phyloP scores from a whole-genome alignment of 441 rosid genomes.

The Breynia disticha region DNA sequence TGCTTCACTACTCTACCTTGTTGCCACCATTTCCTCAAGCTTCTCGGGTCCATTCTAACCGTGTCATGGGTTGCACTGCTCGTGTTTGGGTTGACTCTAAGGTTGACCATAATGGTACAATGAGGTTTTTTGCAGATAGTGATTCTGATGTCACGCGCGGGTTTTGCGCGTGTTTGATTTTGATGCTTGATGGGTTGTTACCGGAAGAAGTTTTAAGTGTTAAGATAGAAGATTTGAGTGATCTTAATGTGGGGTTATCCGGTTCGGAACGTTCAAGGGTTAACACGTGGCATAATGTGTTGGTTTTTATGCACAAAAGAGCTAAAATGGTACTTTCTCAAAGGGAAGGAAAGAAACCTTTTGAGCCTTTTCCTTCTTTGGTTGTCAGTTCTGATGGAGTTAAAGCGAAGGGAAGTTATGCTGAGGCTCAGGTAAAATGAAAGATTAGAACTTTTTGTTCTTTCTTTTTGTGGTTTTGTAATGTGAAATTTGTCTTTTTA shows the following conservation, averaged over 20 bases:
- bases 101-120: conserved; percentile 50
- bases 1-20: conserved; percentile 49
- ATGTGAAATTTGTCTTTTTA: neutral
- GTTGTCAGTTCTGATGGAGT: conserved; percentile 46
- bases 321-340: conserved; percentile 54
- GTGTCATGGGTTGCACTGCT: conserved; percentile 94
- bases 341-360: conserved; percentile 47
- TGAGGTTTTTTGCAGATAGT: conserved; percentile 69
- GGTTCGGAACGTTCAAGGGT: conserved; percentile 63
- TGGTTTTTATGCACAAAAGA: conserved; percentile 84
- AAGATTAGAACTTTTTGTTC: neutral
- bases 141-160: conserved; percentile 81
- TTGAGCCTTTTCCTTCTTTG: conserved; percentile 77
- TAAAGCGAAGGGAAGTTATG: conserved; percentile 77
- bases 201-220: conserved; percentile 68
- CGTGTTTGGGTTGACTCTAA: conserved; percentile 74
- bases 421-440: conserved; percentile 76
- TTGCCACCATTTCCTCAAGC: conserved; percentile 47
- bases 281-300: conserved; percentile 89
- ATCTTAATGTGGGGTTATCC: conserved; percentile 52
- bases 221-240: conserved; percentile 64
- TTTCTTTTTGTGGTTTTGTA: neutral
- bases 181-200: conserved; percentile 49
- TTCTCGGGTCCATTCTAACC: conserved; percentile 49
- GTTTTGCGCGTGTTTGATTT: conserved; percentile 59